Evolutionary conservation across 2,329 filamentous ascomycete species (phyloP).

Genomic region (Trichoderma aggressivum): DNA sequence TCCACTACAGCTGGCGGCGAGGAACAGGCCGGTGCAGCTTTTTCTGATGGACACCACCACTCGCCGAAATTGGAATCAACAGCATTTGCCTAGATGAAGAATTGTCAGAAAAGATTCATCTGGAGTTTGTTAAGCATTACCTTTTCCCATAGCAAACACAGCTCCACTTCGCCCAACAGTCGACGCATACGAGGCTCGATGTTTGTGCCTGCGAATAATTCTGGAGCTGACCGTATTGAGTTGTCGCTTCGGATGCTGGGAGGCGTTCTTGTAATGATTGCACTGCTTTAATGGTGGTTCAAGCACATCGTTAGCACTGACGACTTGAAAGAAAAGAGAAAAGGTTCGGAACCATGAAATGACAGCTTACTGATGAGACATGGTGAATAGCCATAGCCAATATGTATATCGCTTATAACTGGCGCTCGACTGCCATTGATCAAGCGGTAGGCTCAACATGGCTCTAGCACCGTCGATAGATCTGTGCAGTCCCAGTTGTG

Average conservation of each 20-base stretch:
- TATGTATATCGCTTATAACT: neutral
- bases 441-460: neutral
- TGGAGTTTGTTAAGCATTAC: neutral
- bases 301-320: neutral
- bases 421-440: neutral
- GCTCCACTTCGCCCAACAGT: neutral
- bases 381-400: neutral
- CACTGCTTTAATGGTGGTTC: neutral
- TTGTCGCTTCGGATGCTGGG: neutral
- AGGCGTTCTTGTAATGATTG: neutral
- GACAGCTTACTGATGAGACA: neutral
- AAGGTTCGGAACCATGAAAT: neutral
- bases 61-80: neutral
- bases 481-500: neutral
- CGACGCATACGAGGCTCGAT: neutral
- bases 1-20: neutral
- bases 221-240: neutral
- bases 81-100: neutral
- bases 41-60: neutral
- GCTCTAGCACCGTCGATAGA: neutral
- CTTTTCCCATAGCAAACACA: neutral
- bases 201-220: neutral
- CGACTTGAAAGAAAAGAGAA: too few species aligned
- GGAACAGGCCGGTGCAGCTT: neutral
- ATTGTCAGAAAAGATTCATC: neutral